Conservation (phyloP, 768 basidiomycete genomes). For the Phaffia tasmanica region DNA sequence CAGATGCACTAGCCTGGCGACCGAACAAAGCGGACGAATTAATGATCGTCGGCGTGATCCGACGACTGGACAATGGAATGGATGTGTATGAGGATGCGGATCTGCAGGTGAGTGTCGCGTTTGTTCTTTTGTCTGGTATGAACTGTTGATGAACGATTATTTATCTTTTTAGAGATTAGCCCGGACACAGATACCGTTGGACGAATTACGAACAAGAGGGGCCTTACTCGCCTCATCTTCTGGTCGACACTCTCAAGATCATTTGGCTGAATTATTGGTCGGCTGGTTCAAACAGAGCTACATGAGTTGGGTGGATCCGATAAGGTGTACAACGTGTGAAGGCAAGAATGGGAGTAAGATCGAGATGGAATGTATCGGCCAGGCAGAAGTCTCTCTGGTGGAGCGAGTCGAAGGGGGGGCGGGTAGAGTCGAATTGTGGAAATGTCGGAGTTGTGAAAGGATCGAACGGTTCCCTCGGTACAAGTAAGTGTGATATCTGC, state of each 20-base stretch:
- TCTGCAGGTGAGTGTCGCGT: slow-evolving; percentile 24
- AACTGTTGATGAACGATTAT: too few species aligned
- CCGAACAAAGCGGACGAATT: too few species aligned
- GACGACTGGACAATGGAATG: slow-evolving; percentile 29
- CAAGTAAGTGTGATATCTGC: slow-evolving; percentile 30
- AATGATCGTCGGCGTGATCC: slow-evolving; percentile 14
- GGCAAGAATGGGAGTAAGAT: slow-evolving; percentile 26
- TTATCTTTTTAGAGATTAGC: too few species aligned
- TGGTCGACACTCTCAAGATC: slow-evolving; percentile 30
- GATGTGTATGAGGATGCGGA: slow-evolving; percentile 30
- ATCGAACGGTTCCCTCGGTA: slow-evolving; percentile 37
- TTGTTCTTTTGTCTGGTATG: too few species aligned
- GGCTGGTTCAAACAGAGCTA: slow-evolving; percentile 40
- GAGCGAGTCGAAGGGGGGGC: slow-evolving; percentile 31
- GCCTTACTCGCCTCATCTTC: too few species aligned
- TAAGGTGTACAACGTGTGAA: slow-evolving; percentile 37
- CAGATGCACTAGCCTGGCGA: too few species aligned
- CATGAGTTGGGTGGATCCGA: slow-evolving; percentile 42
- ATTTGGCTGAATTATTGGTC: slow-evolving; percentile 36
- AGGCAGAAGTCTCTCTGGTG: neutral
- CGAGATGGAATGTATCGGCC: slow-evolving; percentile 26
- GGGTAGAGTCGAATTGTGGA: slow-evolving; percentile 39
- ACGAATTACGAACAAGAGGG: too few species aligned
- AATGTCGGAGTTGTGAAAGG: slow-evolving; percentile 31
- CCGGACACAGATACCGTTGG: too few species aligned